Base-by-base conservation (phyloP, 2,329 filamentous ascomycete species). In the Colletotrichum tanaceti region DNA sequence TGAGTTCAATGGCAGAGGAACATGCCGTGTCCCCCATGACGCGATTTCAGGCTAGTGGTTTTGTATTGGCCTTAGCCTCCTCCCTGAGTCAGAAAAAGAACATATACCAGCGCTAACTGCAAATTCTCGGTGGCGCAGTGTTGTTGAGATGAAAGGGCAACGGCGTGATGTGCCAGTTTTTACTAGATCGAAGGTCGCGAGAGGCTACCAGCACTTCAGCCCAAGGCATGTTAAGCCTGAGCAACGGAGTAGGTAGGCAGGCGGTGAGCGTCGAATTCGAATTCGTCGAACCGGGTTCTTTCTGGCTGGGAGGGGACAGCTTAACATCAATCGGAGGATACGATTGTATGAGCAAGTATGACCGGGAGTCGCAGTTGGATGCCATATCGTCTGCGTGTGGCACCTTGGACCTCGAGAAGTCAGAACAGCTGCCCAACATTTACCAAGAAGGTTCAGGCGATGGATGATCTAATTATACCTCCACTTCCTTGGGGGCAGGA, bases 351-450 rank as follows among this genome's bases (percentile, higher is more conserved):
- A 38, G 39, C 11, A 16, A 14, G 53, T 65, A 58, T 65, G 65
- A 68, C 64, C 65, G 32, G 54, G 61, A 65, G 65, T 68, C 54
- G 39, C 47, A 68, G 61, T 39, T 55, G 55, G 58, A 43, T 55
- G 49, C 61, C 62, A 62, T 60, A 43, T 55, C 43, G 43, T 52
- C 38, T 50, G 62, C 38, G 46, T 41, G 50, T 60, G 49, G 65
- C 65, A 46, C 38, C 41, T 35, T 46, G 38, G 39, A 57, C 44
- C 52, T 57, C 18, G 41, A 9, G 24, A 32, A 38, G 1, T 32
- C 28, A 22, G 14, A 22, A 14, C n/a, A 63, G 54, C 63, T 52
- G 52, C 52, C 3, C 52, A 13, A 54, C 11, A 22, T n/a, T 22
- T 24, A 18, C n/a, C 57, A 57, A 5, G 35, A 57, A 50, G 43